These are phyloP conservation scores for Raffaelea albimanens DNA, from an alignment of 2,329 filamentous ascomycete genomes.

Conservation along the genomic window DNA sequence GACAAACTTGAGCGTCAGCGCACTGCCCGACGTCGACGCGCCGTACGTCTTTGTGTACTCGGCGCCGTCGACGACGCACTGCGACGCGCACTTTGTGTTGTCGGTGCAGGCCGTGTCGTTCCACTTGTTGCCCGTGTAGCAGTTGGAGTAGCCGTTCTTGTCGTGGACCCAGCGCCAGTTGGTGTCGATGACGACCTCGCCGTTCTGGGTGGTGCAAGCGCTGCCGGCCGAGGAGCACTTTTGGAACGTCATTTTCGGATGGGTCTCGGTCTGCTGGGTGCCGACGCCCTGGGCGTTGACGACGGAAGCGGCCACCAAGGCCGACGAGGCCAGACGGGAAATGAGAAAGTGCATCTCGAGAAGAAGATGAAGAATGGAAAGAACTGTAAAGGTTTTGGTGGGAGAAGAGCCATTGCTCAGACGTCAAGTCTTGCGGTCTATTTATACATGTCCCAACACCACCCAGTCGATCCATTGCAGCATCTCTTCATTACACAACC, in stretches of 20 bases:
- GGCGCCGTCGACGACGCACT: slow-evolving; percentile 47
- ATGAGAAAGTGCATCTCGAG: background rate
- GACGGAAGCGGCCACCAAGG: slow-evolving; percentile 26
- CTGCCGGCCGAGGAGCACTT: slow-evolving; percentile 35
- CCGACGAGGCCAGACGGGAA: slow-evolving; percentile 25
- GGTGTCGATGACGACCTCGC: slow-evolving; percentile 41
- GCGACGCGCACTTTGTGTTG: slow-evolving; percentile 38
- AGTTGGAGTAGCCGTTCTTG: slow-evolving; percentile 35
- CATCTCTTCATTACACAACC: too few relatives aligned
- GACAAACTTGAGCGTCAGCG: slow-evolving; percentile 38
- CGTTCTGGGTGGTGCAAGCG: slow-evolving; percentile 37
- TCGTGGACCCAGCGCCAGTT: slow-evolving; percentile 52
- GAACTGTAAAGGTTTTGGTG: too few relatives aligned
- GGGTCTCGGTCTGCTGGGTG: slow-evolving; percentile 34
- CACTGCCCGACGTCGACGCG: slow-evolving; percentile 37
- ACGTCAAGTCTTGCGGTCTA: too few relatives aligned
- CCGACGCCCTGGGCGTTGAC: slow-evolving; percentile 38
- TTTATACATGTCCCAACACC: too few relatives aligned
- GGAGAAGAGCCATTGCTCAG: too few relatives aligned
- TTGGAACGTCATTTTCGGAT: slow-evolving; percentile 42
- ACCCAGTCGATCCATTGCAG: too few relatives aligned
- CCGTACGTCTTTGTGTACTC: slow-evolving; percentile 44
- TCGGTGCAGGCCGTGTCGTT: slow-evolving; percentile 37
- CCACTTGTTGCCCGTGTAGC: slow-evolving; percentile 40
- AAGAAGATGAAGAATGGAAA: too few relatives aligned